These are phyloP conservation scores for Acmispon strigosus DNA, from an alignment of 306 rosid species.

Conservation along the genomic window DNA sequence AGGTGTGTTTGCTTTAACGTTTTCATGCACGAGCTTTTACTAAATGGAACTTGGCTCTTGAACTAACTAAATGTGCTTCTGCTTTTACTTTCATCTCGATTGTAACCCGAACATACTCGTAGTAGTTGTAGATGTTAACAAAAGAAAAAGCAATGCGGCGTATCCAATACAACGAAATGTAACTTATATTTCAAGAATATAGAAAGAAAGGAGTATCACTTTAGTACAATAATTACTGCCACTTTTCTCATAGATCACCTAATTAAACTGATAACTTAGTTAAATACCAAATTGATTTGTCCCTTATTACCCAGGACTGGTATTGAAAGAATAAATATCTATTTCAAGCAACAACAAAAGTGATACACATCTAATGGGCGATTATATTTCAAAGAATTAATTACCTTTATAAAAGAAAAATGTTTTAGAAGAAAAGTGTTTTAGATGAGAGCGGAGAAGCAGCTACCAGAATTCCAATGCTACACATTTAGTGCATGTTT, in stretches of 20 bases:
- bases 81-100: too few relatives aligned
- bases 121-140: too few relatives aligned
- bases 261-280: slow-evolving; percentile 18
- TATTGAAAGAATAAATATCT: slow-evolving; percentile 28
- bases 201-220: neutral
- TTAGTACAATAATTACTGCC: slow-evolving; percentile 23
- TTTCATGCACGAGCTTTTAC: too few relatives aligned
- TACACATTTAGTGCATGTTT: neutral
- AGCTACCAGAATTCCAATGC: slow-evolving; percentile 16
- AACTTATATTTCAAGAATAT: slow-evolving; percentile 15
- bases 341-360: slow-evolving; percentile 23
- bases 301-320: slow-evolving; percentile 18
- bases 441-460: slow-evolving; percentile 6
- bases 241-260: slow-evolving; percentile 16
- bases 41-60: too few relatives aligned
- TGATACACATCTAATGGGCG: slow-evolving; percentile 23
- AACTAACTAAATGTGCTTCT: too few relatives aligned
- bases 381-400: slow-evolving; percentile 26
- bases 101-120: too few relatives aligned
- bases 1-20: too few relatives aligned
- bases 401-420: slow-evolving; percentile 18
- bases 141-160: neutral
- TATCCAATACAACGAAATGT: slow-evolving; percentile 8
- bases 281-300: slow-evolving; percentile 20
- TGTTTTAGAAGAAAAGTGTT: slow-evolving; percentile 14